Evolutionary conservation across 495 filamentous ascomycete genomes (phyloP), one percentile per base, ranked within the genome.

Genomic region (Penicillium crystallinum): DNA sequence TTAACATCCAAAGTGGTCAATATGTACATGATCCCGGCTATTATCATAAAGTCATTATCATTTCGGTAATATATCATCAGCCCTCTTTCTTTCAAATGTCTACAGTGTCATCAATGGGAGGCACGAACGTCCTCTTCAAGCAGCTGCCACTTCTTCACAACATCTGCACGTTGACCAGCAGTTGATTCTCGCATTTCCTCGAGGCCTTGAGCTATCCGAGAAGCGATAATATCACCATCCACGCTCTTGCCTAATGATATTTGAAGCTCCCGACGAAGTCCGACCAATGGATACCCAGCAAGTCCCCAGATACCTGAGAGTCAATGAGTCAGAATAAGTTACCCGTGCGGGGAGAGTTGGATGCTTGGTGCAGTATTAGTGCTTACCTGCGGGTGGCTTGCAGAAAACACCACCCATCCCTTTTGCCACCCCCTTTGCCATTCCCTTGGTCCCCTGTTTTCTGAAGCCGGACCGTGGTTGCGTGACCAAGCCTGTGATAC

Each of bases 341-440:
- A 1, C 4, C 1, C 4, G 5, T 17, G n/a, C 5, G 5, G 2
- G 8, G 34, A 36, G 34, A 17, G 5, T 15, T 15, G 10, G 9
- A 41, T 19, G 8, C 18, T 6, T 44, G 15, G 17, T 2, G 9
- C 6, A 34, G 12, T 1, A 34, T 15, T 27, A 27, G 11, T 11
- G 53, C 77, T 67, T 66, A 84, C 81, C 88, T 41, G 86, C 84
- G n/a, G 77, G 74, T 6, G 85, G 84, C 57, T 92, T 92, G 1
- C 89, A 52, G 11, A 88, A 62, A 3, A 89, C 56, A 0, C 88
- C 87, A 30, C 85, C 87, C 30, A 91, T 74, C 1, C 87, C 88
- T 61, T 89, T 91, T 0, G 82, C 87, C 18, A 90, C 71, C 0
- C 88, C 88, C 60, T 91, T 91, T 6, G 88, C 40, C 15, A 90